These are phyloP conservation scores for Pyrenopolyporus hunteri DNA, from an alignment of 495 filamentous ascomycete species.

Conservation along the genomic window DNA sequence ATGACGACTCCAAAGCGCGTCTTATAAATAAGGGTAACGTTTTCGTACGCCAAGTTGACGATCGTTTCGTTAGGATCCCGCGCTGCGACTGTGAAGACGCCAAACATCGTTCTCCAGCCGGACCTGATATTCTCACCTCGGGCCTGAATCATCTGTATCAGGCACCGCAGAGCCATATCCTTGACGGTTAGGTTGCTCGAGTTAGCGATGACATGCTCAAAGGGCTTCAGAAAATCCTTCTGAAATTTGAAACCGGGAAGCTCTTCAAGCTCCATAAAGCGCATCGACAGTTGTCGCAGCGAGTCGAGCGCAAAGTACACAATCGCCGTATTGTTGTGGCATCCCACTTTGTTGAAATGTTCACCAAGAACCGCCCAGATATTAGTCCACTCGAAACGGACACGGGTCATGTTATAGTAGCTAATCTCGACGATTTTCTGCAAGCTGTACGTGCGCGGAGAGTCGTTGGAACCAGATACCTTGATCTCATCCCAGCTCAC, in stretches of 20 bases:
- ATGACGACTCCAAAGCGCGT: slow-evolving; percentile 96
- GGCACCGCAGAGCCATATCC: slow-evolving; percentile 95
- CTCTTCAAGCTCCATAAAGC: slow-evolving; percentile 98
- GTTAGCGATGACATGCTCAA: slow-evolving; percentile 96
- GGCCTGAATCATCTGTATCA: slow-evolving; percentile 99
- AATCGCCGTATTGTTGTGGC: slow-evolving; percentile 90
- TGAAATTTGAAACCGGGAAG: slow-evolving; percentile 99
- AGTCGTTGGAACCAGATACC: slow-evolving; percentile 92
- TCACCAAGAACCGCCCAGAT: slow-evolving; percentile 96
- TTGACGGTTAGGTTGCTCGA: slow-evolving; percentile 89
- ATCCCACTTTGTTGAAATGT: slow-evolving; percentile 97
- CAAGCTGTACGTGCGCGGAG: slow-evolving; percentile 91
- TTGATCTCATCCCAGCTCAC: slow-evolving; percentile 99
- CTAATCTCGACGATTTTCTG: slow-evolving; percentile 99
- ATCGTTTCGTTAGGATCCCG: slow-evolving; percentile 93
- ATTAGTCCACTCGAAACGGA: slow-evolving; percentile 96
- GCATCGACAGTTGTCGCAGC: slow-evolving; percentile 92
- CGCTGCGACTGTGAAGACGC: slow-evolving; percentile 94
- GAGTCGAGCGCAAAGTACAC: slow-evolving; percentile 98
- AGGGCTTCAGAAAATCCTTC: slow-evolving; percentile 98
- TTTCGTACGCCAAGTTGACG: slow-evolving; percentile 94
- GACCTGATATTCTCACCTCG: slow-evolving; percentile 94
- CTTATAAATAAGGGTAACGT: slow-evolving; percentile 97
- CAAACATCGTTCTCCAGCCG: slow-evolving; percentile 99
- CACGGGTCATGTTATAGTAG: slow-evolving; percentile 99